These are phyloP conservation scores for Pythium scleroteichum DNA, from an alignment of 352 stramenopile genomes.

Conservation along the genomic window DNA sequence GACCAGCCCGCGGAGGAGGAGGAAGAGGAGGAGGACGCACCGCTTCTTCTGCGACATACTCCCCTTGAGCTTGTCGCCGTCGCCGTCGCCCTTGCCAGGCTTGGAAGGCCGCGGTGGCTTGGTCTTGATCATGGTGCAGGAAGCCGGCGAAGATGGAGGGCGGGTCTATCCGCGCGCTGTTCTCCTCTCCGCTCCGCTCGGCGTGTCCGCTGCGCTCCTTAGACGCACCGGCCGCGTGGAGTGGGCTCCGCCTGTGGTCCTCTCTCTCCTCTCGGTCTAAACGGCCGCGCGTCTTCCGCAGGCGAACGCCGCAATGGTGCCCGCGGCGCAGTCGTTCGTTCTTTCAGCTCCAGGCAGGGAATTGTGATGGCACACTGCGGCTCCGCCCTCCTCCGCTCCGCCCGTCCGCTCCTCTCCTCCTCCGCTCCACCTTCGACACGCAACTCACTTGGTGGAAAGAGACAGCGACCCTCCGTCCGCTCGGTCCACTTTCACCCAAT, in stretches of 20 bases:
- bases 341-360: conserved; percentile 20
- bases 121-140: conserved; percentile 27
- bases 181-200: conserved; percentile 11
- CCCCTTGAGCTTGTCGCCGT: conserved; percentile 16
- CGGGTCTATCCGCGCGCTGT: too few relatives aligned
- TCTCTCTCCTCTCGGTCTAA: not conserved
- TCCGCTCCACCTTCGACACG: not conserved
- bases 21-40: conserved; percentile 11
- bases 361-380: conserved; percentile 32
- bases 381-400: conserved; percentile 12
- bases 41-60: conserved; percentile 20
- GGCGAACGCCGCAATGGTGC: conserved; percentile 1
- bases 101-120: conserved; percentile 25
- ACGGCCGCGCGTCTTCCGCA: not conserved
- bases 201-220: too few relatives aligned
- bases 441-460: conserved; percentile 8
- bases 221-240: too few relatives aligned
- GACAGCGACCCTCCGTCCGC: conserved; percentile 6
- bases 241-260: too few relatives aligned
- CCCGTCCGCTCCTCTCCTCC: conserved; percentile 3
- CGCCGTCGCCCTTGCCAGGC: conserved; percentile 17
- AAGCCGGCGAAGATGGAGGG: not conserved
- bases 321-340: conserved; percentile 20
- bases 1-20: not conserved
- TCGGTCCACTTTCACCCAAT: conserved; percentile 14